Base-by-base conservation (phyloP, 2,329 filamentous ascomycete genomes). In the Graphilbum ipis-grandicollis region DNA sequence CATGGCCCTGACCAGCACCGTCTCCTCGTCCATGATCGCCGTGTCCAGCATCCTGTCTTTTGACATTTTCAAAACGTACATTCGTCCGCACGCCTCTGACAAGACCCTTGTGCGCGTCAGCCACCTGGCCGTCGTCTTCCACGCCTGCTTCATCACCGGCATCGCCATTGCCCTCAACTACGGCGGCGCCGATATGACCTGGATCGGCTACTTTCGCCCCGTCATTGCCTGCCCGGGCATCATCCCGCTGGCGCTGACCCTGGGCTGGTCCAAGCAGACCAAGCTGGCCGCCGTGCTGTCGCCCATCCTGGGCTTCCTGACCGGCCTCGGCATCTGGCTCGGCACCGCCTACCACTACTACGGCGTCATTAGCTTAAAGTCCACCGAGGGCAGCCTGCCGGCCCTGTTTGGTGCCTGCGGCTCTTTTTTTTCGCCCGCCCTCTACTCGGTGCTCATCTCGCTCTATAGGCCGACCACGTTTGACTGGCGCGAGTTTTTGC, bases 371-470 rank as follows among this genome's bases (percentile, higher is more conserved):
- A 54, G 40, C 34, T 48, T 60, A 19, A 43, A 41, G 2, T 56
- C 50, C 0, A 60, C 54, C 0, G 56, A 54, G 35, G 46, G 50
- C 4, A 52, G 55, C 7, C 44, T 61, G 1, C 61, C 62, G 1
- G 56, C 56, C 2, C 48, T 66, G 0, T 65, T 62, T 37, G 63
- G 59, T 1, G 56, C 59, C 1, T 53, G 59, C 17, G 55, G 52
- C 1, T 62, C 62, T 0, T 56, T 62, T 39, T 64, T 65, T 46
- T 58, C 59, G 0, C 63, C 63, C 0, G 54, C 52, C 1, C 37
- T 65, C 0, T 65, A 60, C 44, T 64, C 62, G 0, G 52, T 66
- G 1, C 26, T 60, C 5, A 56, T 66, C 12, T 66, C 63, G 2
- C 43, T 52, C 9, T 56, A 52, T 36, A 52, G 50, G 15, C 57